A percentile compares a stretch with the other conserved stretches of the same genome.
Evolutionary conservation across 805 yeast species (phyloP).

Genomic region (Yarrowia sp.): DNA sequence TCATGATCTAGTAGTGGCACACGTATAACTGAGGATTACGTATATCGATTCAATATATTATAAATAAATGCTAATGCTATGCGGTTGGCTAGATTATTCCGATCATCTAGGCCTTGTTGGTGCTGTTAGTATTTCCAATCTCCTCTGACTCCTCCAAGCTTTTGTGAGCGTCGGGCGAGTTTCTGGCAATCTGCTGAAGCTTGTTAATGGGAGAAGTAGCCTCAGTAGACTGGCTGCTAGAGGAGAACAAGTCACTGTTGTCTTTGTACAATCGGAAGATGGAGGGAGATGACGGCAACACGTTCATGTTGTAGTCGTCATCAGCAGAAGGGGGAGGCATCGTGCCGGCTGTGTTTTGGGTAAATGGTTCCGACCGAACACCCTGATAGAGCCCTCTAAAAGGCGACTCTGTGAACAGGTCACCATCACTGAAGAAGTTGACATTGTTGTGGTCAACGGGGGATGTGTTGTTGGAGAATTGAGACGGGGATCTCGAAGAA

Average conservation of each 20-base stretch:
- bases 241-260: conserved; percentile 17
- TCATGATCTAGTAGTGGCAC: too few relatives aligned
- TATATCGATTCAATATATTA: neutral
- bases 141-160: conserved; percentile 24
- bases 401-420: conserved; percentile 19
- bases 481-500: neutral
- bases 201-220: conserved; percentile 21
- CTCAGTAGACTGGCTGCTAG: conserved; percentile 8
- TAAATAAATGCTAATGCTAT: conserved; percentile 23
- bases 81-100: neutral
- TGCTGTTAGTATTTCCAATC: conserved; percentile 8
- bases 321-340: conserved; percentile 21
- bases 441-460: conserved; percentile 5
- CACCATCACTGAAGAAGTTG: conserved; percentile 10
- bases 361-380: conserved; percentile 1
- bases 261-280: conserved; percentile 20
- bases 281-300: conserved; percentile 16
- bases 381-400: neutral
- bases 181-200: conserved; percentile 3
- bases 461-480: neutral
- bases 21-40: neutral
- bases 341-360: neutral
- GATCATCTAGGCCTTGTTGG: neutral
- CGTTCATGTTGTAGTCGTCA: conserved; percentile 17
- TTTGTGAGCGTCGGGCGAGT: conserved; percentile 9